Evolutionary conservation across 2,329 filamentous ascomycete genomes (phyloP).

Genomic region (Rachicladosporium sp.): DNA sequence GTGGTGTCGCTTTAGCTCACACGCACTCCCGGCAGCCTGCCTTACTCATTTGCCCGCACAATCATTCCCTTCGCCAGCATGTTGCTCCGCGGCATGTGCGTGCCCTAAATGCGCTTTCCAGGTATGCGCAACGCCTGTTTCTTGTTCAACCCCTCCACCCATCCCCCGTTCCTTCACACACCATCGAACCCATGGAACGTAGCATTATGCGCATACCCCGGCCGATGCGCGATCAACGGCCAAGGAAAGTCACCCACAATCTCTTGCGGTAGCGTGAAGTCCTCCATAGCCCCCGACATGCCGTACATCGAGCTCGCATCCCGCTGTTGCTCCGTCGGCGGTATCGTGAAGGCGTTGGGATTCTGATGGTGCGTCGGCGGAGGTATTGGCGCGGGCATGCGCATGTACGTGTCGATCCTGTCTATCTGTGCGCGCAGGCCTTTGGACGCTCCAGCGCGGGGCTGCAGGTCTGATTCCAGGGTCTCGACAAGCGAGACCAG

Average conservation of each 20-base stretch:
- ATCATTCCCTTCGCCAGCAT: no score
- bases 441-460: constrained; percentile 27
- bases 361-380: background rate
- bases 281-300: constrained; percentile 9
- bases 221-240: constrained; percentile 11
- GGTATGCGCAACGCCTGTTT: no score
- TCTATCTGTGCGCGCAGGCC: constrained; percentile 30
- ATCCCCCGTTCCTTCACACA: no score
- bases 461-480: constrained; percentile 31
- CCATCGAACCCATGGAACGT: no score
- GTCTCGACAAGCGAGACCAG: constrained; percentile 35
- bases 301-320: background rate
- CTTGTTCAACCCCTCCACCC: no score
- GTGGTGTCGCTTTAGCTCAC: no score
- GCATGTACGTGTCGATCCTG: constrained; percentile 34
- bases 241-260: constrained; percentile 32
- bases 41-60: no score
- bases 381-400: constrained; percentile 1
- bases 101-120: no score
- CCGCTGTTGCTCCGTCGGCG: constrained; percentile 1
- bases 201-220: no score
- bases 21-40: no score
- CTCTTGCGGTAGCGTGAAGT: constrained; percentile 30
- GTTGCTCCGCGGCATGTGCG: no score
- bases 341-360: background rate